Evolutionary conservation across 306 rosid species (phyloP), one percentile per base, ranked within the genome.

Genomic region (Casuarina cunninghamiana): DNA sequence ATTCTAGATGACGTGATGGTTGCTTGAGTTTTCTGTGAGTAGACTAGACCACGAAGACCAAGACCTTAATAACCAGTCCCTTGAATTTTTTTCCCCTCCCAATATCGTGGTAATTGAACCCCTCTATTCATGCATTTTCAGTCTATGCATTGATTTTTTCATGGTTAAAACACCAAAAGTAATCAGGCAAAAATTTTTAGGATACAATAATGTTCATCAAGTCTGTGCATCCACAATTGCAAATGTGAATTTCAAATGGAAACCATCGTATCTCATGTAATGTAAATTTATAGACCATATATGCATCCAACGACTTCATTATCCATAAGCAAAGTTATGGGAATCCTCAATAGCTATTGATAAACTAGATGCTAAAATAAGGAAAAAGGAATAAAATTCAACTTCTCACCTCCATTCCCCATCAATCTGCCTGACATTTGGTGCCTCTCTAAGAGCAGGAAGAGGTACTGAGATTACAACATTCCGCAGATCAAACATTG

Each of bases 361-460:
- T 21, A 67, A 67, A 67, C 13, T 67, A 48, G 60, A 42, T 43
- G 60, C 7, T 19, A 53, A 45, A 79, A 53, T 32, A 63, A 53
- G 16, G 4, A 26, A 46, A 55, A 5, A 12, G 8, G 19, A 45
- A 10, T 15, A 63, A 57, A 72, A 43, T 60, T 42, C 48, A 5
- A 75, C 21, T 70, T 58, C 85, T 70, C 69, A 91, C 97, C 97
- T 95, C 97, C 97, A 87, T 81, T 94, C 98, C 49, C 97, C 95
- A 75, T 92, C 93, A 87, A 89, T 78, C 82, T 95, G 97, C 78
- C 71, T 87, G 71, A 95, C 90, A 85, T 85, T 81, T 53, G 99
- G 99, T 57, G 97, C 97, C 82, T 95, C 97, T 26, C 94, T 85
- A 43, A 91, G 97, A 75, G 99, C 97, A 10, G 97, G 99, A 74